Percentiles rank a stretch among this genome's conserved stretches.
phyloP scores from a whole-genome alignment of 192 early-diverging fungal species.

The Kappamyces sp. region DNA sequence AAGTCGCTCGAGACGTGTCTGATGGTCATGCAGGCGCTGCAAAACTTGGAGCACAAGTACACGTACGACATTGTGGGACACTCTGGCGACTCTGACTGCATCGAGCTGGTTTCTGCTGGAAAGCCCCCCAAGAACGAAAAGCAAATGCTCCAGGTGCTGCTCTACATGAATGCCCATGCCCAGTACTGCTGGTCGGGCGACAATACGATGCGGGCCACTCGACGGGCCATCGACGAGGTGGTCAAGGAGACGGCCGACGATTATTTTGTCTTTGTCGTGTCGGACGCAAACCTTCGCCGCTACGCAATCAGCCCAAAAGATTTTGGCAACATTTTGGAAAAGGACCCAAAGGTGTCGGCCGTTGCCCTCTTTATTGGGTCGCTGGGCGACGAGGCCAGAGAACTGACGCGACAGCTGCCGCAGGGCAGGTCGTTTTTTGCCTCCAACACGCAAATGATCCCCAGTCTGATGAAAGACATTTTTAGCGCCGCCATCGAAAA shows the following conservation, averaged over 20 bases:
- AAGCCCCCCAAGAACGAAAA: constrained; percentile 75
- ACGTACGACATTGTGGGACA: constrained; percentile 70
- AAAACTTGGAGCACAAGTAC: constrained; percentile 72
- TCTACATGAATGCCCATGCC: constrained; percentile 68
- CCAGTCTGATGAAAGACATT: constrained; percentile 39
- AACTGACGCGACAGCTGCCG: constrained; percentile 18
- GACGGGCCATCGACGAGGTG: constrained; percentile 62
- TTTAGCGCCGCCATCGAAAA: not conserved
- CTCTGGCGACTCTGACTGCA: constrained; percentile 64
- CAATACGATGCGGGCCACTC: constrained; percentile 64
- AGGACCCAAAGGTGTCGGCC: constrained; percentile 64
- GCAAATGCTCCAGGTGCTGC: constrained; percentile 61
- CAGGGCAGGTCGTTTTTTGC: constrained; percentile 32
- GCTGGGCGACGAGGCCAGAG: constrained; percentile 64
- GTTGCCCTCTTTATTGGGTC: constrained; percentile 78
- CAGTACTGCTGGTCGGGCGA: constrained; percentile 77
- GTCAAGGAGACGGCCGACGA: constrained; percentile 69
- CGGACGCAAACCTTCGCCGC: constrained; percentile 73
- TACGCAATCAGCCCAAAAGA: constrained; percentile 71
- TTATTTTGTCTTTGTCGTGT: constrained; percentile 70
- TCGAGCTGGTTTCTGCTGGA: constrained; percentile 64
- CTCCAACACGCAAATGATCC: constrained; percentile 33
- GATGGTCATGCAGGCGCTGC: constrained; percentile 68
- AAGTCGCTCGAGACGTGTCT: constrained; percentile 36
- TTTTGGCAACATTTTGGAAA: constrained; percentile 58